Evolutionary conservation across 2,329 filamentous ascomycete species (phyloP).

Genomic region (Zymoseptoria tritici): DNA sequence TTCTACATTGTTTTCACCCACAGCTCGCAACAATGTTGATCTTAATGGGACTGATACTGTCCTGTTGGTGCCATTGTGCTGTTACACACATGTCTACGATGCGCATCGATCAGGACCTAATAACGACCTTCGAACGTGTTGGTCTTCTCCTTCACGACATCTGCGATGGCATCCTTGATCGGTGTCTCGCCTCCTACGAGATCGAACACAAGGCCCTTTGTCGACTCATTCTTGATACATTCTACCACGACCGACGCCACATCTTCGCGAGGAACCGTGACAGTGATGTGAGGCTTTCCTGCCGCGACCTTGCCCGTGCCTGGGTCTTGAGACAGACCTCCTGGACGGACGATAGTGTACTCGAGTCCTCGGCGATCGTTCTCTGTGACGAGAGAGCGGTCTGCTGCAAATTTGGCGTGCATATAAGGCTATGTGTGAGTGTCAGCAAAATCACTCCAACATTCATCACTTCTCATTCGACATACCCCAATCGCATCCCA

Average conservation of each 20-base stretch:
- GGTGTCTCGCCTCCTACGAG: conserved; percentile 35
- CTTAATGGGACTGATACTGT: neutral
- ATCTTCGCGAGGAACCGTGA: conserved; percentile 46
- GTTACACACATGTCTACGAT: neutral
- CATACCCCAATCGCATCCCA: conserved; percentile 33
- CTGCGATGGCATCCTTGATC: conserved; percentile 34
- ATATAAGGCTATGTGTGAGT: conserved; percentile 27
- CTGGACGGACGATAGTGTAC: conserved; percentile 42
- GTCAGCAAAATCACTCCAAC: neutral
- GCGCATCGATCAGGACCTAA: conserved; percentile 6
- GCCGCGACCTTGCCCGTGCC: conserved; percentile 37
- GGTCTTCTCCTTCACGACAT: conserved; percentile 32
- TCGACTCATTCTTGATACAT: conserved; percentile 45
- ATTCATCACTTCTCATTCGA: neutral
- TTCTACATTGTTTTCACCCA: neutral
- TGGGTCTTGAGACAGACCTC: conserved; percentile 39
- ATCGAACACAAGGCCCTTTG: conserved; percentile 39
- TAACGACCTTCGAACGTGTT: conserved; percentile 31
- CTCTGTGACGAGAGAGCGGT: conserved; percentile 33
- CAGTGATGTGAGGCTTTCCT: conserved; percentile 35
- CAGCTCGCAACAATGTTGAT: neutral
- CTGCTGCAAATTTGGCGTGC: conserved; percentile 38
- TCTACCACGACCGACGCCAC: conserved; percentile 53
- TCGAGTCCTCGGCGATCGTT: conserved; percentile 34
- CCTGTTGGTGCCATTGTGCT: neutral